Evolutionary conservation across 1,284 basidiomycete species (phyloP).

Genomic region (Vanrija sp.): DNA sequence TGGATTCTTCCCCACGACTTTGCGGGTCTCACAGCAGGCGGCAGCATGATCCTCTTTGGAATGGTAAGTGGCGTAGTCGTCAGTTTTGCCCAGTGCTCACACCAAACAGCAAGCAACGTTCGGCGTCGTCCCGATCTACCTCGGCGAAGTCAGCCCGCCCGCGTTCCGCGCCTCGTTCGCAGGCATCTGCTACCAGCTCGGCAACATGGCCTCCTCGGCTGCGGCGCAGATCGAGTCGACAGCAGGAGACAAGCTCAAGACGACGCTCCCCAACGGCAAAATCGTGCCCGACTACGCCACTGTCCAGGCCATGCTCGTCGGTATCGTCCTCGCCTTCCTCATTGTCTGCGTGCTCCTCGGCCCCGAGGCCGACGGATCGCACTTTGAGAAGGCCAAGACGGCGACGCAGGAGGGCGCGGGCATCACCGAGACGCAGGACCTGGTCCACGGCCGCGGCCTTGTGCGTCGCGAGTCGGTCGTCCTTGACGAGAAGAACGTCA

Average conservation of each 20-base stretch:
- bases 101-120: slow-evolving; percentile 55
- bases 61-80: slow-evolving; percentile 41
- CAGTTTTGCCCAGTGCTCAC: slow-evolving; percentile 73
- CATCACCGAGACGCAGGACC: slow-evolving; percentile 49
- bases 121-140: slow-evolving; percentile 52
- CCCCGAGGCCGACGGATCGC: slow-evolving; percentile 62
- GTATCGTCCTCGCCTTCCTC: slow-evolving; percentile 50
- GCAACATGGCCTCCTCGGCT: slow-evolving; percentile 75
- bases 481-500: neutral
- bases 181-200: slow-evolving; percentile 77
- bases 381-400: slow-evolving; percentile 75
- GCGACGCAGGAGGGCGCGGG: slow-evolving; percentile 73
- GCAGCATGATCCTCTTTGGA: neutral
- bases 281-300: slow-evolving; percentile 68
- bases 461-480: neutral
- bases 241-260: slow-evolving; percentile 50
- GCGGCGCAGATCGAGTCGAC: slow-evolving; percentile 88
- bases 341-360: slow-evolving; percentile 51
- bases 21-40: slow-evolving; percentile 37
- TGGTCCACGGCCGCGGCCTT: slow-evolving; percentile 6
- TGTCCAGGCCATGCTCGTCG: slow-evolving; percentile 83
- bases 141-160: slow-evolving; percentile 74
- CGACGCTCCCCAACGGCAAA: slow-evolving; percentile 41
- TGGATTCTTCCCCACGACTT: slow-evolving; percentile 70
- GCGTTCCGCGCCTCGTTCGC: slow-evolving; percentile 92